Evolutionary conservation across 495 filamentous ascomycete genomes (phyloP).

Genomic region (Clavariopsis aquatica): DNA sequence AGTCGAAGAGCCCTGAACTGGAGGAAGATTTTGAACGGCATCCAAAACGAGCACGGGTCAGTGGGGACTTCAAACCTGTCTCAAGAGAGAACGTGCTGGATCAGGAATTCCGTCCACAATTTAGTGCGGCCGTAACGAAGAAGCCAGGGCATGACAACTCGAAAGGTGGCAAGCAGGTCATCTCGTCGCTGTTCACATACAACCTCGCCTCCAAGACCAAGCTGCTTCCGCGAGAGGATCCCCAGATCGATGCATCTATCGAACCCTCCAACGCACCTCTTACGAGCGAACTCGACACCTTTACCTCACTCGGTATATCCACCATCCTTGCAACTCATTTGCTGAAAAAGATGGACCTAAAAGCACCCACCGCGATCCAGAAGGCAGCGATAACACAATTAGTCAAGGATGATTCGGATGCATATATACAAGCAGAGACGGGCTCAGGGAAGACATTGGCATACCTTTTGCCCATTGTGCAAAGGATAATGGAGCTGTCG

Average conservation of each 20-base stretch:
- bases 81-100: constrained; percentile 1
- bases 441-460: constrained; percentile 96
- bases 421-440: constrained; percentile 95
- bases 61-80: constrained; percentile 31
- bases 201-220: constrained; percentile 66
- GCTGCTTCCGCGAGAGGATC: constrained; percentile 1
- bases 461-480: constrained; percentile 87
- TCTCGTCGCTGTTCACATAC: constrained; percentile 87
- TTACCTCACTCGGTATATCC: constrained; percentile 79
- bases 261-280: constrained; percentile 94
- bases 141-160: constrained; percentile 12
- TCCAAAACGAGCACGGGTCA: constrained; percentile 40
- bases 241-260: constrained; percentile 55
- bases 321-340: constrained; percentile 76
- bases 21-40: constrained; percentile 30
- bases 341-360: constrained; percentile 80
- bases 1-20: constrained; percentile 25
- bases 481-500: constrained; percentile 79
- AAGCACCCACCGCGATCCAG: constrained; percentile 91
- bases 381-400: constrained; percentile 79
- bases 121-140: constrained; percentile 18
- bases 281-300: constrained; percentile 77
- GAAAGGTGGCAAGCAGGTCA: constrained; percentile 55
- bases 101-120: constrained; percentile 17
- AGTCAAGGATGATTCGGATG: constrained; percentile 80